These are phyloP conservation scores for Dysphania ambrosioides DNA, from an alignment of 148 eudicot species.

Conservation along the genomic window DNA sequence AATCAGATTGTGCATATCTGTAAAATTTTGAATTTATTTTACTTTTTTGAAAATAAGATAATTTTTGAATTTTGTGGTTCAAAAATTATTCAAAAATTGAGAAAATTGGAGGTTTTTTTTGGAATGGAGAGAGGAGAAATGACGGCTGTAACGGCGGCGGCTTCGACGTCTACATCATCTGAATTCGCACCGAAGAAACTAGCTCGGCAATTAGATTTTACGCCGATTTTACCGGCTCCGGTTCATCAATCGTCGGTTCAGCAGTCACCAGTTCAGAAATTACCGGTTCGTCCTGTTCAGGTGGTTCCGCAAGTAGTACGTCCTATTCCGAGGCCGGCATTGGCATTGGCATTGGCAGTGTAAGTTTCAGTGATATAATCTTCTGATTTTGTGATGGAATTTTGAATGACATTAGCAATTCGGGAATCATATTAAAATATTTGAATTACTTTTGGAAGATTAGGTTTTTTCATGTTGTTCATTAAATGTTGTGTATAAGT, in stretches of 20 bases:
- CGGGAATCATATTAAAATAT: neutral
- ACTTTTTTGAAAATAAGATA: neutral
- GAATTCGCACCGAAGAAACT: slow-evolving; percentile 30
- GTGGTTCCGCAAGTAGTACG: slow-evolving; percentile 11
- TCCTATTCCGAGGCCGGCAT: slow-evolving; percentile 16
- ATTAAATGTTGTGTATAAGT: slow-evolving; percentile 5
- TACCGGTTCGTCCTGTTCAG: slow-evolving; percentile 9
- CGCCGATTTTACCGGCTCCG: slow-evolving; percentile 31
- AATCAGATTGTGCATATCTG: neutral
- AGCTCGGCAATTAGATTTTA: slow-evolving; percentile 56
- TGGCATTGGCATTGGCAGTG: slow-evolving; percentile 19
- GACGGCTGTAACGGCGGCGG: slow-evolving; percentile 19
- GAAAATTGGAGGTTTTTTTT: neutral
- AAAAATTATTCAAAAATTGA: neutral
- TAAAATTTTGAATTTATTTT: neutral
- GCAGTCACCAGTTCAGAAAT: neutral
- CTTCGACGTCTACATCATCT: slow-evolving; percentile 14
- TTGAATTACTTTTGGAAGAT: slow-evolving; percentile 2
- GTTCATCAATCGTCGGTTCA: slow-evolving; percentile 18
- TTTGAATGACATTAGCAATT: neutral
- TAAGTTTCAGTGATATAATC: slow-evolving; percentile 11
- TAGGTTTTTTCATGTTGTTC: neutral
- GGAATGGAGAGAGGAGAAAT: slow-evolving; percentile 42
- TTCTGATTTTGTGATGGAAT: neutral
- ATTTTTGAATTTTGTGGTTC: neutral